Percentiles rank a stretch among this genome's conserved stretches.
These are phyloP conservation scores for Ophiobolus disseminans DNA, from an alignment of 2,329 filamentous ascomycete genomes.

Conservation along the genomic window DNA sequence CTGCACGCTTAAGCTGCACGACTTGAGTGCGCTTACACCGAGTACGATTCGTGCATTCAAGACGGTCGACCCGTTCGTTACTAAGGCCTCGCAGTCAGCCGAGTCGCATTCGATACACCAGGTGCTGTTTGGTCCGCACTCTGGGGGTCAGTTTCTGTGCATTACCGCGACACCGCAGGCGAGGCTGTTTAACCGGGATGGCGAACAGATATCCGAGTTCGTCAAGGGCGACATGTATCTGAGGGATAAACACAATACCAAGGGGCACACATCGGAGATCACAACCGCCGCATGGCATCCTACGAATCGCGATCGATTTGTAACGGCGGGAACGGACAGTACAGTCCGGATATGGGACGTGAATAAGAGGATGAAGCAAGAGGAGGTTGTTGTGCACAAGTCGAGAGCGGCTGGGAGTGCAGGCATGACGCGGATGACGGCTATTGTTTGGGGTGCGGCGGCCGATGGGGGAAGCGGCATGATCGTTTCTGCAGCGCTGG, in stretches of 20 bases:
- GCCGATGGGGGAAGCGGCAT: constrained; percentile 79
- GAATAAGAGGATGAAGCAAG: constrained; percentile 87
- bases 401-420: constrained; percentile 87
- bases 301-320: constrained; percentile 79
- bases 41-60: constrained; percentile 94
- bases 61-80: constrained; percentile 83
- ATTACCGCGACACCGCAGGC: constrained; percentile 89
- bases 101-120: constrained; percentile 91
- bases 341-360: constrained; percentile 97
- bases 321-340: constrained; percentile 93
- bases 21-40: constrained; percentile 94
- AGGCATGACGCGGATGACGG: constrained; percentile 91
- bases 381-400: constrained; percentile 94
- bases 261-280: constrained; percentile 92
- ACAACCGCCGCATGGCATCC: constrained; percentile 92
- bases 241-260: constrained; percentile 96
- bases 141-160: constrained; percentile 82
- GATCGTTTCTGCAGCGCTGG: constrained; percentile 81
- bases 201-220: constrained; percentile 84
- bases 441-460: constrained; percentile 83
- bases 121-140: constrained; percentile 83
- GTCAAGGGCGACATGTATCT: constrained; percentile 99
- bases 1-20: constrained; percentile 89
- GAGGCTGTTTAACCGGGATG: constrained; percentile 87
- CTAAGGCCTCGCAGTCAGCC: constrained; percentile 72